These are phyloP conservation scores for Geosmithia putterillii DNA, from an alignment of 2,329 filamentous ascomycete genomes.

Conservation along the genomic window DNA sequence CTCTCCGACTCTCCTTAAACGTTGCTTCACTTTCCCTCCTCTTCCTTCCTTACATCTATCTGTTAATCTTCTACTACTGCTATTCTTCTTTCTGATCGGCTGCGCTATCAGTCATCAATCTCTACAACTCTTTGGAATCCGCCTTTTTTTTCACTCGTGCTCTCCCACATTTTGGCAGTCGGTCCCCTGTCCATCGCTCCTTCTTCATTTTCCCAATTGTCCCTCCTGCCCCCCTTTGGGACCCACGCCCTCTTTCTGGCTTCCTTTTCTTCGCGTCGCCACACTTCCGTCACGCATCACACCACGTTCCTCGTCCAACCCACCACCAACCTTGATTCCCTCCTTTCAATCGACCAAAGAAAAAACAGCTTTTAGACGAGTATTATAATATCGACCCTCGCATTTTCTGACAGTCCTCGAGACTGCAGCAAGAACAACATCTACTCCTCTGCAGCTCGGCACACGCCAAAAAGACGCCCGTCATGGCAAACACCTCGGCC, in stretches of 20 bases:
- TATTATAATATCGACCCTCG: background rate
- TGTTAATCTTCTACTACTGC: no score
- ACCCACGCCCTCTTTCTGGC: background rate
- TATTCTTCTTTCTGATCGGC: no score
- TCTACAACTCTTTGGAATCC: no score
- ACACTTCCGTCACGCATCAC: background rate
- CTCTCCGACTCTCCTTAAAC: no score
- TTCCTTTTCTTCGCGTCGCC: background rate
- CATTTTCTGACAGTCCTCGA: background rate
- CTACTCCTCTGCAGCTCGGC: background rate
- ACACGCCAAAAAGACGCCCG: background rate
- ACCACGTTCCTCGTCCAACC: background rate
- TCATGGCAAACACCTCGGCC: slow-evolving; percentile 27
- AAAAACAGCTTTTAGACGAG: background rate
- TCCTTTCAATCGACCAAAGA: background rate
- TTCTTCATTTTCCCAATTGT: background rate
- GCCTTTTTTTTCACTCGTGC: no score
- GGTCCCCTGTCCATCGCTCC: background rate
- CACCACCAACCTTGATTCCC: background rate
- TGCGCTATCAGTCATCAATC: no score
- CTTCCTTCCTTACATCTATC: no score
- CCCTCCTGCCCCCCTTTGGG: background rate
- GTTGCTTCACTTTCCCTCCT: no score
- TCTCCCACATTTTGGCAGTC: no score
- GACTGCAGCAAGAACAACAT: background rate